Base-by-base conservation (phyloP, 495 filamentous ascomycete species). In the Penicillium flavigenum region DNA sequence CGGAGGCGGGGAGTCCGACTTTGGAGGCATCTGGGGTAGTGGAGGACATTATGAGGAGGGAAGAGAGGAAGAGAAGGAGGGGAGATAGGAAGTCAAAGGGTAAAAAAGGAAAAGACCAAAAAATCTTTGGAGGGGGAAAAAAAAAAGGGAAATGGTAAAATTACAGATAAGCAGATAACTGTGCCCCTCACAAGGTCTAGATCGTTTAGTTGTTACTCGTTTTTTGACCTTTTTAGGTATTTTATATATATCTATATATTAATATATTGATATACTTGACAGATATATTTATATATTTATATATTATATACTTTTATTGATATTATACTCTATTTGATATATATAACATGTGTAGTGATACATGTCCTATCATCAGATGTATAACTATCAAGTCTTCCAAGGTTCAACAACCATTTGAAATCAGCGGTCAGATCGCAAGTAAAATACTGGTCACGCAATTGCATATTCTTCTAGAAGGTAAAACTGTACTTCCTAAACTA, bases 11-110 rank as follows among this genome's bases (percentile, higher is more conserved):
- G 69, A 75, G 74, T 74, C 75, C 72, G 76, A 74, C 65, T 76
- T 76, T 66, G 73, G 76, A 68, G 72, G 77, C 75, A 79, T 79
- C 66, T 63, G 69, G 72, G 64, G 58, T 54, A 43, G 69, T 65
- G 76, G 77, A 78, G 82, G 86, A 86, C 82, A 80, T 86, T 79
- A 57, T 77, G 80, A 77, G 52, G 6, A 19, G 12, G 62, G 42
- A 54, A 62, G 45, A 51, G 54, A 68, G 73, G 66, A 72, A 67
- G 62, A 58, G 66, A 64, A 69, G 66, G 54, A 56, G 61, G 47
- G 60, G 57, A 48, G 47, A 53, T 53, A 57, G 55, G 61, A 68
- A 51, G 58, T 62, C 68, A 60, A 57, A 75, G 63, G 58, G 47
- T 42, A 55, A 65, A 60, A 49, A 62, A 62, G 69, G 59, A 60